Evolutionary conservation across 2,329 filamentous ascomycete species (phyloP), one percentile per base, ranked within the genome.

Genomic region (Aspergillus pseudonomiae): DNA sequence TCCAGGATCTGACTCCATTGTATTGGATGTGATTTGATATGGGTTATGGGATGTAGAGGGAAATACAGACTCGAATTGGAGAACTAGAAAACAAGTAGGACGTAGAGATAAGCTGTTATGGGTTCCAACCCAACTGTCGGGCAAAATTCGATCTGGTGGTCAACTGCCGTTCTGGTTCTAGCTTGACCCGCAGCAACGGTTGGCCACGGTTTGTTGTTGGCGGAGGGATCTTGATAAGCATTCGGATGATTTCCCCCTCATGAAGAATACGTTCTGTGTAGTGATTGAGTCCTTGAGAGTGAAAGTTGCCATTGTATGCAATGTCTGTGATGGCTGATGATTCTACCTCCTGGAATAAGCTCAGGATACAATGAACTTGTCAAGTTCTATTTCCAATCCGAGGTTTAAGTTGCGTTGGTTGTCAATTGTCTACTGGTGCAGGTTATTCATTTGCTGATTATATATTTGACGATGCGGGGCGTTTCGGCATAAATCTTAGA

Each of bases 1-100:
- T 65, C 86, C 86, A 16, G 75, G 70, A 61, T 85, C 81, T 60
- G 78, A 73, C 36, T 77, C 74, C 75, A 78, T 78, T 50, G 21
- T 73, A 56, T 45, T 11, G 7, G 16, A 14, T 46, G 19, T 55
- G 19, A 16, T 19, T 11, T 16, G 4, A n/a, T 14, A 39, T 26
- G n/a, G 2, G 2, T 21, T 39, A 26, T 39, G 16, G 19, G 21
- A 19, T 53, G 19, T 46, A 6, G 50, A n/a, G 12, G 28, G 48
- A 10, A 30, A n/a, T 10, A 26, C 12, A 28, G 14, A n/a, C 21
- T 1, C 16, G 30, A 36, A 55, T 19, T 14, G 34, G 7, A 16
- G 24, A 46, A 16, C 21, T 30, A 21, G 60, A 39, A 52, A 1
- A 19, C 16, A 28, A 46, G 41, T 6, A 12, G 43, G 10, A n/a